Conservation (phyloP, 495 filamentous ascomycete species). For the Penicillium cataractarum region DNA sequence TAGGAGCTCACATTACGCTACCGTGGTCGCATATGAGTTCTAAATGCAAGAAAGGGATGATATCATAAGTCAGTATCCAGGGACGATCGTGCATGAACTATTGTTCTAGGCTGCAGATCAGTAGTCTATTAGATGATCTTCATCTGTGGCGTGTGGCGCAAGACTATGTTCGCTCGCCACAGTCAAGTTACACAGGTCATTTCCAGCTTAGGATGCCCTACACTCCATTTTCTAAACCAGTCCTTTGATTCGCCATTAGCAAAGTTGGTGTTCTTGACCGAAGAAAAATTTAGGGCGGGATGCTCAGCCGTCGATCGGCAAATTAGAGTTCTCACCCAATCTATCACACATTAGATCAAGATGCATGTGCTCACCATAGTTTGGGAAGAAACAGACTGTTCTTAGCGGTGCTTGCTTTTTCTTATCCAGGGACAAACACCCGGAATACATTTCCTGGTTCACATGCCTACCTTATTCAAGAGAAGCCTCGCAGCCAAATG, state of each 20-base stretch:
- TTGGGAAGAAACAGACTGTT: background rate
- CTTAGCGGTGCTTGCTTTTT: background rate
- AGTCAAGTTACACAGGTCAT: background rate
- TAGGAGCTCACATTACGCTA: background rate
- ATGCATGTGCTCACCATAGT: background rate
- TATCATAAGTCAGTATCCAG: background rate
- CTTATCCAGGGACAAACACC: background rate
- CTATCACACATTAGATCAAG: background rate
- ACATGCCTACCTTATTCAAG: background rate
- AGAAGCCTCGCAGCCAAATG: background rate
- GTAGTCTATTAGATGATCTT: background rate
- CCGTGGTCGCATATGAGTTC: background rate
- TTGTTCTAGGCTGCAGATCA: constrained; percentile 2
- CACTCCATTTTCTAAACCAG: background rate
- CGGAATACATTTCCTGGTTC: background rate
- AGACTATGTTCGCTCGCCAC: background rate
- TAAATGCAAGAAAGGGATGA: background rate
- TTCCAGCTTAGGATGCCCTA: background rate
- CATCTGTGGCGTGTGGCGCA: background rate
- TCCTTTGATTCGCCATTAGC: background rate
- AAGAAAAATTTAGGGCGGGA: background rate
- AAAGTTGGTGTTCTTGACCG: background rate
- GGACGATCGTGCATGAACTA: background rate
- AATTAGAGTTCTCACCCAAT: background rate
- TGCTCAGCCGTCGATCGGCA: background rate